Conservation (phyloP, 352 stramenopile species). For the Hyphochytrium catenoides region DNA sequence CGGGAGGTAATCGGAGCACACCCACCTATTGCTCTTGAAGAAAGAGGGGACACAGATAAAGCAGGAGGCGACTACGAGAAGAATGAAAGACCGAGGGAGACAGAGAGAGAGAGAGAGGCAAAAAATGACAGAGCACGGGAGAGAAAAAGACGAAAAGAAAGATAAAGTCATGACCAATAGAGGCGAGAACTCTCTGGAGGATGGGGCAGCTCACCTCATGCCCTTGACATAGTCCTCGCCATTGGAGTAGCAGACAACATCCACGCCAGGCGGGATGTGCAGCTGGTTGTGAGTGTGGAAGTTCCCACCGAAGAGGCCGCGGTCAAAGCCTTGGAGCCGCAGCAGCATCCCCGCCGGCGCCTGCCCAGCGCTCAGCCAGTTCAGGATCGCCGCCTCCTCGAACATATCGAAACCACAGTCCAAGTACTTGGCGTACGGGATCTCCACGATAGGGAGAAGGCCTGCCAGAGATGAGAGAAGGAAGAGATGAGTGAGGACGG, state of each 20-base stretch:
- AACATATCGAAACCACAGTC: conserved; percentile 50
- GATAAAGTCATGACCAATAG: too few species aligned
- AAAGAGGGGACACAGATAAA: too few species aligned
- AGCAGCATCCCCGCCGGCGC: conserved; percentile 33
- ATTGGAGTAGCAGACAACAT: conserved; percentile 42
- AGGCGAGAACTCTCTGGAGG: too few species aligned
- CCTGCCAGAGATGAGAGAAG: too few species aligned
- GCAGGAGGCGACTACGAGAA: too few species aligned
- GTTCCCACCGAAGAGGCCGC: conserved; percentile 41
- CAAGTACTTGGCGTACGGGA: conserved; percentile 51
- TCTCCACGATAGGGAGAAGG: conserved; percentile 37
- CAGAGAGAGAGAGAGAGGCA: too few species aligned
- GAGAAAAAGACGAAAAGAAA: too few species aligned
- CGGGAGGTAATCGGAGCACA: too few species aligned
- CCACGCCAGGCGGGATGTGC: conserved; percentile 32
- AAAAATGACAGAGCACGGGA: too few species aligned
- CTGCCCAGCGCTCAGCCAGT: conserved; percentile 26
- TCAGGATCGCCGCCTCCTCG: conserved; percentile 25
- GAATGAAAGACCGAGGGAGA: too few species aligned
- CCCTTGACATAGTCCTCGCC: conserved; percentile 30
- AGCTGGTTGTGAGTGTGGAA: conserved; percentile 54
- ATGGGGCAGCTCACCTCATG: conserved; percentile 28
- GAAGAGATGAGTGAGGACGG: too few species aligned
- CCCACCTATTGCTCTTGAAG: too few species aligned
- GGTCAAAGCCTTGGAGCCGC: conserved; percentile 38